Evolutionary conservation across 2,329 filamentous ascomycete genomes (phyloP).

Genomic region (Arthrobotrys pseudoclavata): DNA sequence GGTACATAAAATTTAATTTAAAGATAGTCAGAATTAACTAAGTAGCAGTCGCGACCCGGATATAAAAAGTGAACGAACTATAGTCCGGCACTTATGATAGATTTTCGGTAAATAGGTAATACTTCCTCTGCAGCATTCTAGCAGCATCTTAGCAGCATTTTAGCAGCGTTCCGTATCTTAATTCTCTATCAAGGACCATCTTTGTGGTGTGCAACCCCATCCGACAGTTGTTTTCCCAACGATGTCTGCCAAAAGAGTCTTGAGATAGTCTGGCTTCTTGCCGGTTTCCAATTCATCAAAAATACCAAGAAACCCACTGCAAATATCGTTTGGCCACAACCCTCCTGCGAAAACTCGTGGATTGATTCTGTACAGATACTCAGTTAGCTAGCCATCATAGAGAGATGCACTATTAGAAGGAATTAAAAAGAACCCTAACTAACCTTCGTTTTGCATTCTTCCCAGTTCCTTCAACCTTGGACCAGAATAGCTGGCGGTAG

Average conservation of each 20-base stretch:
- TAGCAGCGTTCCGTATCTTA: not conserved
- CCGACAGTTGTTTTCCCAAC: not conserved
- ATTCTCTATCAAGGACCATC: not conserved
- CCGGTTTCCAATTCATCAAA: not conserved
- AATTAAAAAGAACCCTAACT: not conserved
- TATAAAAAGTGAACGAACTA: not conserved
- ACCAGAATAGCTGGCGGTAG: constrained; percentile 7
- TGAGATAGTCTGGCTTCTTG: not conserved
- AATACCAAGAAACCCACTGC: constrained; percentile 5
- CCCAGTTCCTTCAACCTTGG: not conserved
- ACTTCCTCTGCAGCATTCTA: not conserved
- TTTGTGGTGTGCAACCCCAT: constrained; percentile 9
- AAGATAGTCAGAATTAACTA: not conserved
- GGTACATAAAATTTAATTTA: not conserved
- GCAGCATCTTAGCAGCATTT: not conserved
- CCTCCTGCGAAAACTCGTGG: constrained; percentile 3
- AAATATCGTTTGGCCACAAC: not conserved
- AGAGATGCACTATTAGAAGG: not conserved
- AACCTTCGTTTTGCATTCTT: not conserved
- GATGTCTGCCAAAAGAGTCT: not conserved
- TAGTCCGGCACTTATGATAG: not conserved
- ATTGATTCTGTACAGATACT: not conserved
- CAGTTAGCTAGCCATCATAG: not conserved
- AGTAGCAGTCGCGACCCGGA: not conserved
- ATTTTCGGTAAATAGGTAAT: not conserved